A percentile compares a stretch with the other conserved stretches of the same genome.
These are phyloP conservation scores for Penicillium tannophilum DNA, from an alignment of 495 filamentous ascomycete genomes.

Conservation along the genomic window DNA sequence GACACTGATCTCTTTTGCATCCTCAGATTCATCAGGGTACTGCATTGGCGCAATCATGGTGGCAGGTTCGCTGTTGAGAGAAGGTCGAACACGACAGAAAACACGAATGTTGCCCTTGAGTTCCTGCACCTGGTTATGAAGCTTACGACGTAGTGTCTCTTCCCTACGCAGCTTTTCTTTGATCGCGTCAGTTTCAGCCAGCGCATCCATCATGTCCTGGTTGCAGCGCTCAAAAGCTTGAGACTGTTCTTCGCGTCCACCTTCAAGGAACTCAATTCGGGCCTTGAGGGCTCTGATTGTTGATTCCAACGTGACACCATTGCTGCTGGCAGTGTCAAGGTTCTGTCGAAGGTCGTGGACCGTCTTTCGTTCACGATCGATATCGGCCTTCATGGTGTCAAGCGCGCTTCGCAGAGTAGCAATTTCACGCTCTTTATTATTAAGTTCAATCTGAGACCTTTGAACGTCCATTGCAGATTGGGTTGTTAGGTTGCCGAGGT, in stretches of 20 bases:
- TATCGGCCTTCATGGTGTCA: constrained; percentile 55
- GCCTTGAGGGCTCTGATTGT: constrained; percentile 72
- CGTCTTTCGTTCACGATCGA: constrained; percentile 62
- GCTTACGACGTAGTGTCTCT: constrained; percentile 84
- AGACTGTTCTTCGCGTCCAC: constrained; percentile 81
- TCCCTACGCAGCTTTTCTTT: constrained; percentile 87
- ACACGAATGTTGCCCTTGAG: constrained; percentile 99
- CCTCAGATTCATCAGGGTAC: constrained; percentile 74
- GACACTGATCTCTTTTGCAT: constrained; percentile 83
- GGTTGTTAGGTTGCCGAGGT: constrained; percentile 65
- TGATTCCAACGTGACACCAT: constrained; percentile 69
- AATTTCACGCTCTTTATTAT: constrained; percentile 63
- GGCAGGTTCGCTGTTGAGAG: constrained; percentile 56
- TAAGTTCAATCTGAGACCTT: constrained; percentile 61
- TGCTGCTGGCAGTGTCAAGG: constrained; percentile 62
- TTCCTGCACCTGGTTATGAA: constrained; percentile 98
- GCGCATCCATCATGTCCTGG: constrained; percentile 73
- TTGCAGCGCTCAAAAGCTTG: constrained; percentile 77
- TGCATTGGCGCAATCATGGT: constrained; percentile 67
- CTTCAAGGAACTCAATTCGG: constrained; percentile 85
- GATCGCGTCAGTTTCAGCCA: constrained; percentile 64
- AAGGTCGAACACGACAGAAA: constrained; percentile 93
- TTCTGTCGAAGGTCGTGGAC: constrained; percentile 60
- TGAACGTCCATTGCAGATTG: constrained; percentile 65
- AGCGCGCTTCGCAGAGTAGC: constrained; percentile 54